A percentile compares a stretch with the other conserved stretches of the same genome.
Conservation (phyloP, 75 land plant genomes). For the Gnetum montanum region DNA sequence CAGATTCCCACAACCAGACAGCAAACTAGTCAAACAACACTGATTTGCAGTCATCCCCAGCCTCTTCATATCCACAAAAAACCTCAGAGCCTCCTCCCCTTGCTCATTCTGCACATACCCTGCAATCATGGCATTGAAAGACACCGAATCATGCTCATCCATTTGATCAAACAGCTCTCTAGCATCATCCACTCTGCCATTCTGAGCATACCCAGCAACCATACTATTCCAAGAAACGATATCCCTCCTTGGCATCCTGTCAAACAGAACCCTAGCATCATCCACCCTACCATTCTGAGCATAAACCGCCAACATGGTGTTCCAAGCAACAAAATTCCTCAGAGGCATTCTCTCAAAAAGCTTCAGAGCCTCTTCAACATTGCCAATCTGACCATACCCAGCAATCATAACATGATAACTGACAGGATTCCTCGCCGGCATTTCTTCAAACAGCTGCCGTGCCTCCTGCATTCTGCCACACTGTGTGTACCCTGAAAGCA, state of each 20-base stretch:
- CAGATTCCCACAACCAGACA: too few relatives aligned
- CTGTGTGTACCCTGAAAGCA: constrained; percentile 1
- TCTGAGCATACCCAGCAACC: not conserved
- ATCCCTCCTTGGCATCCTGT: not conserved
- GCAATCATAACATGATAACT: not conserved
- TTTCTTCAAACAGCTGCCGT: not conserved
- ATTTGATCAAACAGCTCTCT: not conserved
- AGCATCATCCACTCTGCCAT: not conserved
- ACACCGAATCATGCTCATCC: not conserved
- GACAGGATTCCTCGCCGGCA: not conserved
- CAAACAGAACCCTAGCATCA: not conserved
- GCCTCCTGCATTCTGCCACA: not conserved
- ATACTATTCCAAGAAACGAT: not conserved
- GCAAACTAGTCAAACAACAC: too few relatives aligned
- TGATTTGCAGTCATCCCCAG: too few relatives aligned
- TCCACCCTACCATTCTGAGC: not conserved
- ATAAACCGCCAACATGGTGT: constrained; percentile 2
- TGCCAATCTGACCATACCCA: not conserved
- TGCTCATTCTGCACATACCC: not conserved
- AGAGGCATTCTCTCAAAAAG: not conserved
- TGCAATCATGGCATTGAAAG: not conserved
- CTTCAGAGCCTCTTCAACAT: not conserved
- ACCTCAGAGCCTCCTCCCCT: not conserved
- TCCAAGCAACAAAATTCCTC: not conserved
- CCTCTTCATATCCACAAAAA: too few relatives aligned